Percentiles rank a stretch among this genome's conserved stretches.
phyloP scores from a whole-genome alignment of 2,329 filamentous ascomycete species.

The Fusarium drepaniforme region DNA sequence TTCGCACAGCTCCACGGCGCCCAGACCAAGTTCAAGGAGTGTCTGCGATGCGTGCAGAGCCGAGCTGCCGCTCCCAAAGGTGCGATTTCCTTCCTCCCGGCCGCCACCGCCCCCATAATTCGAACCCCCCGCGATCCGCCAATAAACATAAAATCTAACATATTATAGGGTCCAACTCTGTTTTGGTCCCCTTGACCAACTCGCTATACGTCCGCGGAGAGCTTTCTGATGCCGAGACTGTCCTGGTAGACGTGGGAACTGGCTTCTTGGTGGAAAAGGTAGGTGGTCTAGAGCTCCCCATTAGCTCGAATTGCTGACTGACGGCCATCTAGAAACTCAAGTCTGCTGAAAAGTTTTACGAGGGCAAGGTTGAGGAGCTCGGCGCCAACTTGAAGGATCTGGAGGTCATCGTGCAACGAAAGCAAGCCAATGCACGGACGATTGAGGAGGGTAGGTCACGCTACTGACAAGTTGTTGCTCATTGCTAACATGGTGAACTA shows the following conservation, averaged over 20 bases:
- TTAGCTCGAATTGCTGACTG: constrained; percentile 20
- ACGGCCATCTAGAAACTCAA: constrained; percentile 59
- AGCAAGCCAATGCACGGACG: constrained; percentile 85
- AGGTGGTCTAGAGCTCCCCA: background rate
- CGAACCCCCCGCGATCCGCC: background rate
- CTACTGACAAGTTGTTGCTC: constrained; percentile 50
- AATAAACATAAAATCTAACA: constrained; percentile 19
- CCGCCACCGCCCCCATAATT: background rate
- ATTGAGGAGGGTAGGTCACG: constrained; percentile 82
- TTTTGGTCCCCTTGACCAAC: constrained; percentile 94
- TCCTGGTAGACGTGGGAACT: constrained; percentile 93
- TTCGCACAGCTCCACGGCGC: constrained; percentile 91
- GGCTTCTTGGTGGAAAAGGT: constrained; percentile 97
- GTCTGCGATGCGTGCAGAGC: constrained; percentile 78
- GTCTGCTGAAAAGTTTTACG: constrained; percentile 68
- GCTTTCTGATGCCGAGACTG: constrained; percentile 78
- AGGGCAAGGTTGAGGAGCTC: constrained; percentile 67
- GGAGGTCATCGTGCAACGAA: constrained; percentile 71
- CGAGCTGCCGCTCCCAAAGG: constrained; percentile 49
- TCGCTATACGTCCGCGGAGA: constrained; percentile 93
- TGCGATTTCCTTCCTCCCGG: constrained; percentile 28
- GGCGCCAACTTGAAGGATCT: constrained; percentile 67
- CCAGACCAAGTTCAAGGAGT: constrained; percentile 93
- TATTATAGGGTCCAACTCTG: constrained; percentile 58
- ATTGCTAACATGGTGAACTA: constrained; percentile 47